Evolutionary conservation across 805 yeast genomes (phyloP), one percentile per base, ranked within the genome.

Genomic region (Millerago galiae): DNA sequence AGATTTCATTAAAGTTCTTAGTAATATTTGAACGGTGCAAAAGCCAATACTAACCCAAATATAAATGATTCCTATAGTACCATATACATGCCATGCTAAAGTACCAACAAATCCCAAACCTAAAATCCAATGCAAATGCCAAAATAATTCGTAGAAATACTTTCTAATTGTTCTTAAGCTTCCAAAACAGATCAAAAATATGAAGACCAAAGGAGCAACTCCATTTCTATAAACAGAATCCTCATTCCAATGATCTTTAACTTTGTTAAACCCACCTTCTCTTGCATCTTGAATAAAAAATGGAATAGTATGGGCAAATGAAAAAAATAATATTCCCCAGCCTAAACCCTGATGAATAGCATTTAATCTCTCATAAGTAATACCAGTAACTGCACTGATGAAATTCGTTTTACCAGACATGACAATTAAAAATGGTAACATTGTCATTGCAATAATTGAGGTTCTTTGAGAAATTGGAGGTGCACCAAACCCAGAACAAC

Each of bases 381-480:
- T 62, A 11, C 81, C 82, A 0, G 81, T 74, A 11, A 74, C 46
- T 5, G 62, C 54, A 11, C 75, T 65, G 34, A 76, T 66, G 41
- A 74, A 50, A 52, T 76, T 77, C 6, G 74, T 54, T 54, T 77
- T 77, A 2, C 82, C 81, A 0, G 78, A 68, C 43, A 76, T 42
- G 3, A 74, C 60, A 41, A 68, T 67, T 31, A 75, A 56, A 51
- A 74, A 72, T 0, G 82, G 81, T 8, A 72, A 63, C 35, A 75
- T 57, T 0, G 77, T 76, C 27, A 67, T 60, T 1, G 75, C 68
- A 69, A 71, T 68, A 25, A 74, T 46, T 2, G 81, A 81, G 1
- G 80, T 62, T 37, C 82, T 56, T 2, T 73, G 70, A 0, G 77
- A 78, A 29, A 77, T 45, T 9, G 81, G 82, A n/a, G 81, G 78